These are phyloP conservation scores for Thalassiosira sp. DNA, from an alignment of 352 stramenopile species.

Conservation along the genomic window DNA sequence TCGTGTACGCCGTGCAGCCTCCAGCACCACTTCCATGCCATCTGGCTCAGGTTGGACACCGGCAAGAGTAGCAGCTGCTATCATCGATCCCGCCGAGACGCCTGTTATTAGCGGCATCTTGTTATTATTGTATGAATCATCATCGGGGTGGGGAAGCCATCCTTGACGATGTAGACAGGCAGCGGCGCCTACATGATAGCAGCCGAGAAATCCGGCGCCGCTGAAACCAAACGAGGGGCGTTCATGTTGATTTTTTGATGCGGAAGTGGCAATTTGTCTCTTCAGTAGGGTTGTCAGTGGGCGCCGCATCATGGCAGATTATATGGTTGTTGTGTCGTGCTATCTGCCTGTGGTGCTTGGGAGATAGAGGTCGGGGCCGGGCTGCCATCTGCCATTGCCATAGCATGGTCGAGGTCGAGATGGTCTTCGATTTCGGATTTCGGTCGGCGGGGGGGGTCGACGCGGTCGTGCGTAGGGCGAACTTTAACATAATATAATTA, in stretches of 20 bases:
- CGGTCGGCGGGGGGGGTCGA: too few species aligned
- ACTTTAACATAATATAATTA: too few species aligned
- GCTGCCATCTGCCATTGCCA: too few species aligned
- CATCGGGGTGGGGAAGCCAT: slow-evolving; percentile 24
- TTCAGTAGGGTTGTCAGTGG: background rate
- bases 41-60: slow-evolving; percentile 54
- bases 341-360: too few species aligned
- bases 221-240: slow-evolving; percentile 59
- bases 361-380: too few species aligned
- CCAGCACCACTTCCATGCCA: slow-evolving; percentile 58
- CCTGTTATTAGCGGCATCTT: slow-evolving; percentile 37
- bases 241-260: background rate
- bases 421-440: too few species aligned
- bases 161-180: slow-evolving; percentile 51
- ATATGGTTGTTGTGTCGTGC: too few species aligned
- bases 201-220: slow-evolving; percentile 65
- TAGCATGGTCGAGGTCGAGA: too few species aligned
- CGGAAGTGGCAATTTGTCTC: background rate
- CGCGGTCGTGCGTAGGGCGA: too few species aligned
- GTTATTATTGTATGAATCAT: slow-evolving; percentile 1
- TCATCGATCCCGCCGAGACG: slow-evolving; percentile 64
- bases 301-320: background rate
- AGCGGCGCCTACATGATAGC: slow-evolving; percentile 64
- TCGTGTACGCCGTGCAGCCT: slow-evolving; percentile 46
- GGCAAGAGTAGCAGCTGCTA: slow-evolving; percentile 42